Conservation (phyloP, 2,329 filamentous ascomycete genomes). For the Endoconidiophora laricicola region DNA sequence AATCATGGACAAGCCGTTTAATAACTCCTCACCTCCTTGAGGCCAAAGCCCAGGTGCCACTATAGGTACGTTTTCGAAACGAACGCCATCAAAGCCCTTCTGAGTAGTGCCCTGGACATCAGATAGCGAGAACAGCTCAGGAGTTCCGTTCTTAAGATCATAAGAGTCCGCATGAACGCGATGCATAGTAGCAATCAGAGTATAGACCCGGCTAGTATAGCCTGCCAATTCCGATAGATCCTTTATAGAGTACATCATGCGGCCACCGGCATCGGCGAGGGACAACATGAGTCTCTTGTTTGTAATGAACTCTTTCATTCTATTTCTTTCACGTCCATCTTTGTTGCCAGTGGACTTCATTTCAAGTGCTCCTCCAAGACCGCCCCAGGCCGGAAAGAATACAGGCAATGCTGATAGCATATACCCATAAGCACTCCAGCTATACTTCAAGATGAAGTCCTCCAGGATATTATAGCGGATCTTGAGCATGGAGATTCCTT, state of each 20-base stretch:
- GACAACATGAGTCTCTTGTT: constrained; percentile 98
- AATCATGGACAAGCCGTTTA: constrained; percentile 77
- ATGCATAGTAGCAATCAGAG: constrained; percentile 84
- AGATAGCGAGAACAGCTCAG: constrained; percentile 74
- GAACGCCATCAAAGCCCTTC: constrained; percentile 85
- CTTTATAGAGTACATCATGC: constrained; percentile 99
- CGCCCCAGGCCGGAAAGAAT: constrained; percentile 88
- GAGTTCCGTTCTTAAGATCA: constrained; percentile 45
- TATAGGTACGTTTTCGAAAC: constrained; percentile 82
- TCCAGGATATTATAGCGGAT: constrained; percentile 98
- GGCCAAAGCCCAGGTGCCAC: constrained; percentile 82
- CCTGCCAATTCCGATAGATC: constrained; percentile 90
- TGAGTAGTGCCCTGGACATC: constrained; percentile 90
- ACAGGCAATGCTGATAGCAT: constrained; percentile 82
- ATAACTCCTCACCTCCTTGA: constrained; percentile 75
- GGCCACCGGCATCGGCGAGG: constrained; percentile 81
- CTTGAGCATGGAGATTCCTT: constrained; percentile 92
- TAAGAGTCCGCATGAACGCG: constrained; percentile 86
- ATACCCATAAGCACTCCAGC: constrained; percentile 96
- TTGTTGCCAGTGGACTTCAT: constrained; percentile 33
- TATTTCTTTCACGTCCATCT: constrained; percentile 54
- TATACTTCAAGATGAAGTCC: constrained; percentile 95
- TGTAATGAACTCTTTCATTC: constrained; percentile 98
- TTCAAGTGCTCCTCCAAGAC: constrained; percentile 58
- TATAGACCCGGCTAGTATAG: constrained; percentile 91